A percentile compares a stretch with the other conserved stretches of the same genome.
These are phyloP conservation scores for Colletotrichum sojae DNA, from an alignment of 2,329 filamentous ascomycete genomes.

Conservation along the genomic window DNA sequence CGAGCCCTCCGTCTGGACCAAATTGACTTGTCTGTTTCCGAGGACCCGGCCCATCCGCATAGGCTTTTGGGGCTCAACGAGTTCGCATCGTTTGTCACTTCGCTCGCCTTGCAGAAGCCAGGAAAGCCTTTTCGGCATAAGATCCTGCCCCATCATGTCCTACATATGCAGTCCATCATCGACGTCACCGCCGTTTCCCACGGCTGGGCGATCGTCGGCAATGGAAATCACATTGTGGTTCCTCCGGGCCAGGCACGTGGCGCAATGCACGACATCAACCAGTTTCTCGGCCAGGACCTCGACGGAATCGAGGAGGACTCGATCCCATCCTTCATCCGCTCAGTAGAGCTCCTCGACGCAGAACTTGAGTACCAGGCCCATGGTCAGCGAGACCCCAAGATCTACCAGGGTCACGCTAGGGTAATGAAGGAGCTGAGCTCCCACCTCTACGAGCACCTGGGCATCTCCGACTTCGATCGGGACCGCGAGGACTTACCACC, in stretches of 20 bases:
- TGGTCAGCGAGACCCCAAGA: too few species aligned
- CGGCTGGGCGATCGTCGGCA: conserved; percentile 56
- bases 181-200: conserved; percentile 60
- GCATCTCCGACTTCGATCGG: background rate
- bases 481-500: conserved; percentile 46
- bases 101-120: conserved; percentile 60
- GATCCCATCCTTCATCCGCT: too few species aligned
- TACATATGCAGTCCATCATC: conserved; percentile 65
- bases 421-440: background rate
- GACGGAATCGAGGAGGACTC: too few species aligned
- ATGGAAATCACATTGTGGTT: conserved; percentile 32
- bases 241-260: background rate
- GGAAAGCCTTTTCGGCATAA: conserved; percentile 53
- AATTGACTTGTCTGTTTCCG: conserved; percentile 48
- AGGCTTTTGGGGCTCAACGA: conserved; percentile 60
- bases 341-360: too few species aligned
- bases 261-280: too few species aligned
- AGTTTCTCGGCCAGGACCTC: too few species aligned
- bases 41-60: conserved; percentile 37
- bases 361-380: too few species aligned
- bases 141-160: conserved; percentile 63
- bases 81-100: conserved; percentile 61
- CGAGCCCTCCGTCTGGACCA: background rate
- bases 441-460: background rate
- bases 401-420: too few species aligned